Percentiles rank a stretch among this genome's conserved stretches.
Conservation (phyloP, 2,329 filamentous ascomycete species). For the Penicillium sp. region DNA sequence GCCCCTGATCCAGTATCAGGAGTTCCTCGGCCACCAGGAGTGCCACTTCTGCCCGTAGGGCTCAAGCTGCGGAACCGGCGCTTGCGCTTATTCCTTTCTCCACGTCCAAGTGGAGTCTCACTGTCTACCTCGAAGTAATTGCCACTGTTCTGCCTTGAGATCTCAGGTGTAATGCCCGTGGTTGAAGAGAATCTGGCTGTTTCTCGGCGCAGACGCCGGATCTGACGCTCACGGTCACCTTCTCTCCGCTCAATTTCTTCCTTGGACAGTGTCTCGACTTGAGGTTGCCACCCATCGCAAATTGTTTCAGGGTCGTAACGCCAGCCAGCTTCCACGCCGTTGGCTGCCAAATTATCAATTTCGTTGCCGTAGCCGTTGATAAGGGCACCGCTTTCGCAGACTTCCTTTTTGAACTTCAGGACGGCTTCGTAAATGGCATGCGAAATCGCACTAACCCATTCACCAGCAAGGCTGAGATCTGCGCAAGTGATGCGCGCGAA, state of each 20-base stretch:
- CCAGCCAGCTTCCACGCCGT: conserved; percentile 85
- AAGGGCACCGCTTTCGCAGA: conserved; percentile 85
- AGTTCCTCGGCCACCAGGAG: conserved; percentile 71
- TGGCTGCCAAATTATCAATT: conserved; percentile 84
- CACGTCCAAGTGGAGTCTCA: conserved; percentile 84
- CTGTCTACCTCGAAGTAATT: conserved; percentile 59
- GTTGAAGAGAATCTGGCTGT: conserved; percentile 90
- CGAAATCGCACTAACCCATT: conserved; percentile 92
- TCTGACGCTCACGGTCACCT: conserved; percentile 87
- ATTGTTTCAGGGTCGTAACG: conserved; percentile 90
- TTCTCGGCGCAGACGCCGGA: conserved; percentile 80
- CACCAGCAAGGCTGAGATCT: conserved; percentile 82
- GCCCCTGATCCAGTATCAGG: conserved; percentile 65
- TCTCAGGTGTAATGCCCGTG: conserved; percentile 74
- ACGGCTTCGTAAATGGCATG: conserved; percentile 97
- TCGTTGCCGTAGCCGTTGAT: conserved; percentile 67
- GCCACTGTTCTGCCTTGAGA: conserved; percentile 56
- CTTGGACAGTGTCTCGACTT: conserved; percentile 77
- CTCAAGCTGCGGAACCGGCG: conserved; percentile 84
- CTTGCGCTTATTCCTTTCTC: conserved; percentile 94
- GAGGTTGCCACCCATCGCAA: conserved; percentile 79
- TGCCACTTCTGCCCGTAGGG: conserved; percentile 68
- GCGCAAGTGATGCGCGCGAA: conserved; percentile 92
- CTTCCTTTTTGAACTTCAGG: conserved; percentile 89
- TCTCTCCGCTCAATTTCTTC: conserved; percentile 98